Conservation (phyloP, 306 rosid genomes). For the Prosopis cineraria region DNA sequence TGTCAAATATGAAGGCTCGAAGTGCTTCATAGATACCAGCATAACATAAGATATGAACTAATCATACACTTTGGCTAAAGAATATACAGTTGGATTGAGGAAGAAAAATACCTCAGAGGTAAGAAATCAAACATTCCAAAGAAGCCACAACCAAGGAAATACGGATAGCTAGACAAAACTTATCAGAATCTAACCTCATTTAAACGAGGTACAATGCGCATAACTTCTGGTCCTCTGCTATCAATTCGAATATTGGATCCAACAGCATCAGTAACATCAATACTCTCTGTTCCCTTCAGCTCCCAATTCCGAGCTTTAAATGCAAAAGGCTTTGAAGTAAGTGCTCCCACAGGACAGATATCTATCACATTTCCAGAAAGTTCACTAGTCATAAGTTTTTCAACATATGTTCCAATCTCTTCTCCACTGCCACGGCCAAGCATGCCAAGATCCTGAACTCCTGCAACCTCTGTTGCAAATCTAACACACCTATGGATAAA, state of each 20-base stretch:
- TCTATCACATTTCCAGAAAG: constrained; percentile 98
- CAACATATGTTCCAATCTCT: constrained; percentile 98
- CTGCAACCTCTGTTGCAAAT: constrained; percentile 97
- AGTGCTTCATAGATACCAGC: background rate
- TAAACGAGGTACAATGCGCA: constrained; percentile 91
- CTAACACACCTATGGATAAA: constrained; percentile 82
- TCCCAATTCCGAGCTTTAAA: constrained; percentile 99
- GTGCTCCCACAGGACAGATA: constrained; percentile 97
- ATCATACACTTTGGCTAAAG: background rate
- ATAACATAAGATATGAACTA: background rate
- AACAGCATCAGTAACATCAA: constrained; percentile 98
- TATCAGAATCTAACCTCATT: constrained; percentile 70
- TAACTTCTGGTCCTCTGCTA: constrained; percentile 94
- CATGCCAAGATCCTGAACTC: constrained; percentile 97
- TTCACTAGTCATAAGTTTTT: constrained; percentile 94
- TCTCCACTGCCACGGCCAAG: constrained; percentile 99
- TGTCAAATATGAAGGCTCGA: background rate
- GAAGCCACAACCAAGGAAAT: constrained; percentile 19
- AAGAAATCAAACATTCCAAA: background rate
- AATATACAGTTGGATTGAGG: background rate
- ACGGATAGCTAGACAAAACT: constrained; percentile 15
- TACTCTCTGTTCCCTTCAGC: constrained; percentile 87
- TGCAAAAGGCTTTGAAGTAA: constrained; percentile 97
- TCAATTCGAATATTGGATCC: constrained; percentile 96
- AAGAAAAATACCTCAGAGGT: background rate